Conservation (phyloP, 73 alveolate species). For the Paramecium pentaurelia region DNA sequence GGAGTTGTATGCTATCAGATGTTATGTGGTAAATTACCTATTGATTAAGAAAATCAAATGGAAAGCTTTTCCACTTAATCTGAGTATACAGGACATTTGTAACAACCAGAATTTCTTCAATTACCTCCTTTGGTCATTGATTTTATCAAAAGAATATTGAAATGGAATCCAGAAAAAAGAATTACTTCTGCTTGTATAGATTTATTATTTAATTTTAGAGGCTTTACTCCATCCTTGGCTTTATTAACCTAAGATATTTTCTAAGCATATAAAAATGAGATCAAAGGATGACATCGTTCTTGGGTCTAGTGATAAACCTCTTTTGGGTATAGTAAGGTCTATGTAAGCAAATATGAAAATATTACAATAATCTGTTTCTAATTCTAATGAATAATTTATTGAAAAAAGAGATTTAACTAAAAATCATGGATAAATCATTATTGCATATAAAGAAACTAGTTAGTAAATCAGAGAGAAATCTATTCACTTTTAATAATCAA, state of each 20-base stretch:
- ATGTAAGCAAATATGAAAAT: background rate
- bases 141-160: background rate
- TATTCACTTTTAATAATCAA: constrained; percentile 9
- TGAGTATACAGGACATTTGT: background rate
- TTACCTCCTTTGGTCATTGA: background rate
- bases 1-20: constrained; percentile 70
- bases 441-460: constrained; percentile 4
- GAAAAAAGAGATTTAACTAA: background rate
- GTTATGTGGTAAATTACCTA: constrained; percentile 63
- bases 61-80: background rate
- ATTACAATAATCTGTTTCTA: constrained; percentile 12
- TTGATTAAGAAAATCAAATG: constrained; percentile 53
- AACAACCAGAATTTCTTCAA: background rate
- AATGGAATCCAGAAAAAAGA: background rate
- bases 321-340: background rate
- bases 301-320: background rate
- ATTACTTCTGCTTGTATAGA: background rate
- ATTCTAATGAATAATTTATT: background rate
- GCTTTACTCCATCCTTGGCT: constrained; percentile 18
- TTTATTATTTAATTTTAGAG: background rate
- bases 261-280: background rate
- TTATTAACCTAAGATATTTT: background rate
- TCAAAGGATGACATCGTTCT: background rate
- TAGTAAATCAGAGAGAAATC: background rate
- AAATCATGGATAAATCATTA: background rate